Conservation (phyloP, 441 rosid genomes). For the Erodium trifolium region DNA sequence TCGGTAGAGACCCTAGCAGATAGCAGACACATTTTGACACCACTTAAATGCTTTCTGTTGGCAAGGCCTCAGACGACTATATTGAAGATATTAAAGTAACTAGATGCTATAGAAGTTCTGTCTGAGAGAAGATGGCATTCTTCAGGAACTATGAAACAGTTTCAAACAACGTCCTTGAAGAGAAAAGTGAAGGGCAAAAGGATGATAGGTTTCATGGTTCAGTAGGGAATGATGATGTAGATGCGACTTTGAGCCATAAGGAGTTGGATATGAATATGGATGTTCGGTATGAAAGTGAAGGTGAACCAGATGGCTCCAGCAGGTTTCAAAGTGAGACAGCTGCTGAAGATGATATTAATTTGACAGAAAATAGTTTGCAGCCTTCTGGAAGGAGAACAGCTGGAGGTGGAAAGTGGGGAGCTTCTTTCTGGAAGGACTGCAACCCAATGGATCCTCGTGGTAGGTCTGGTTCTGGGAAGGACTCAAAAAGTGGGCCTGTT, state of each 20-base stretch:
- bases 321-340: constrained; percentile 38
- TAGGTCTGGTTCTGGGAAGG: constrained; percentile 67
- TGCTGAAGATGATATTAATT: constrained; percentile 26
- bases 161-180: constrained; percentile 53
- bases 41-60: constrained; percentile 5
- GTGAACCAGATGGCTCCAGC: constrained; percentile 48
- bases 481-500: constrained; percentile 45
- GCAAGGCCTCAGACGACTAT: background rate
- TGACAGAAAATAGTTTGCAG: constrained; percentile 39
- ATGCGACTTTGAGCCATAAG: constrained; percentile 44
- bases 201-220: constrained; percentile 36
- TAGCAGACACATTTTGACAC: constrained; percentile 4
- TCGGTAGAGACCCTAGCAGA: constrained; percentile 2
- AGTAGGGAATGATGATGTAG: constrained; percentile 37
- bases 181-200: constrained; percentile 42
- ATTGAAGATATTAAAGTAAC: background rate
- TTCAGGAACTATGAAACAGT: constrained; percentile 63
- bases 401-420: constrained; percentile 82
- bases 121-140: constrained; percentile 69
- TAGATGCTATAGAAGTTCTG: constrained; percentile 25
- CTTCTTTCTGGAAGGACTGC: constrained; percentile 94
- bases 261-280: constrained; percentile 77
- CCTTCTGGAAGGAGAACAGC: constrained; percentile 62
- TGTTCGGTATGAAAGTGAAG: constrained; percentile 57
- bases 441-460: constrained; percentile 62